Percentiles rank a stretch among this genome's conserved stretches.
Conservation (phyloP, 1,284 basidiomycete genomes). For the Trichosporon inkin region DNA sequence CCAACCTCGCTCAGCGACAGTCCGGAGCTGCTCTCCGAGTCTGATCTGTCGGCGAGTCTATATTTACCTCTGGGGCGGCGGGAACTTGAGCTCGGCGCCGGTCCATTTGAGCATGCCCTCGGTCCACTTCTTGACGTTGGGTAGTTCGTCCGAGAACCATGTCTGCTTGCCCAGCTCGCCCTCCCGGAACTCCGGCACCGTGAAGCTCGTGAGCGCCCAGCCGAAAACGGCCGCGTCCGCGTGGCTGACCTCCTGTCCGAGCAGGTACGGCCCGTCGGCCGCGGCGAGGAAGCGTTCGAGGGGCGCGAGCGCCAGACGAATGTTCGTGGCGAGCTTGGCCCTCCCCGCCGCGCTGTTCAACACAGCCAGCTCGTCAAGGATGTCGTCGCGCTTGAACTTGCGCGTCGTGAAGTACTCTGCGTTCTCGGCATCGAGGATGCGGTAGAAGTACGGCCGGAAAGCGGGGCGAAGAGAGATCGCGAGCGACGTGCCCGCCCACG, state of each 20-base stretch:
- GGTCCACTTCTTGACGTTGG: no score
- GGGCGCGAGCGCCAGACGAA: neutral
- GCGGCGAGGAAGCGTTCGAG: slow-evolving; percentile 2
- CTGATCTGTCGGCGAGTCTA: no score
- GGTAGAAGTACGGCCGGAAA: slow-evolving; percentile 9
- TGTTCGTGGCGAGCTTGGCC: neutral
- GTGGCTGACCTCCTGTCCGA: slow-evolving; percentile 18
- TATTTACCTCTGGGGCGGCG: no score
- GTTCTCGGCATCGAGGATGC: neutral
- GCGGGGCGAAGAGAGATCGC: neutral
- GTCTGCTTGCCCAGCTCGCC: no score
- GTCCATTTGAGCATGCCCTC: no score
- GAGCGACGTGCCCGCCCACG: neutral
- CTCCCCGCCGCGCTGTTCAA: neutral
- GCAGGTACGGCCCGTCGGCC: slow-evolving; percentile 4
- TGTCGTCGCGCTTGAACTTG: slow-evolving; percentile 2
- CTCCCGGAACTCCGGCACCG: no score
- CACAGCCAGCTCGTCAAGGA: neutral
- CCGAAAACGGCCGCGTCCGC: slow-evolving; percentile 26
- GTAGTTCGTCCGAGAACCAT: no score
- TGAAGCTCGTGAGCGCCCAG: slow-evolving; percentile 7
- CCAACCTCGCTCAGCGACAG: no score
- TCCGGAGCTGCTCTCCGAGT: no score
- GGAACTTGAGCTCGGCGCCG: no score
- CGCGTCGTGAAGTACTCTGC: slow-evolving; percentile 6